Evolutionary conservation across 129 eudicot species (phyloP), one percentile per base, ranked within the genome.

Genomic region (Artemisia tridentata): DNA sequence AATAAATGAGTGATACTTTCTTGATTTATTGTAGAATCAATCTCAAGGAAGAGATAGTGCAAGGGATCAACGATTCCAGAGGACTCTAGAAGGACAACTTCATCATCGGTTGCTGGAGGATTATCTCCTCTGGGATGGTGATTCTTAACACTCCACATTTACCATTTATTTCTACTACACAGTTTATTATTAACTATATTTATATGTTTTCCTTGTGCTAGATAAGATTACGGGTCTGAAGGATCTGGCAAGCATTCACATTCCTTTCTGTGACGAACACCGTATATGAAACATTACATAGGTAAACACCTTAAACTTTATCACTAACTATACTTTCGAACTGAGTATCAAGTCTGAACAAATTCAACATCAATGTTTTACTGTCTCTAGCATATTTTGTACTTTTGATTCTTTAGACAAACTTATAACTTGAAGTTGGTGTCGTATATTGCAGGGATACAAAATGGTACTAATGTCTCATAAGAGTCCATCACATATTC

Each of bases 61-160:
- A 49, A 86, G 89, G 82, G 96, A 79, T 47, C 73, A 10, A 25
- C 79, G 25, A 72, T 83, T 63, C 78, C 85, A 13, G 91, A 89
- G 47, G 96, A 89, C 50, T 75, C 88, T 7, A 73, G 96, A 66
- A 88, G 95, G 76, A 85, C 90, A 25, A 78, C 97, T 67, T 80
- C 97, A 14, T 83, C 98, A 62, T 86, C 98, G 72, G 88, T 92
- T 72, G 89, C 86, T 47, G 95, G 95, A 55, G 98, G 98, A 68
- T 77, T 92, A 77, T 89, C 98, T 79, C 98, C 96, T 43, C 45
- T 92, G 7, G 92, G 95, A 86, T 89, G 98, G 98, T 92, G 29
- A 67, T 61, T 72, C 8, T 58, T 41, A 59, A 59, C 7, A 21
- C 8, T 1, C 10, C 48, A 23, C 14, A 6, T 59, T 47, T 66